Evolutionary conservation across 2,329 filamentous ascomycete genomes (phyloP).

Genomic region (Rasamsonia emersonii): DNA sequence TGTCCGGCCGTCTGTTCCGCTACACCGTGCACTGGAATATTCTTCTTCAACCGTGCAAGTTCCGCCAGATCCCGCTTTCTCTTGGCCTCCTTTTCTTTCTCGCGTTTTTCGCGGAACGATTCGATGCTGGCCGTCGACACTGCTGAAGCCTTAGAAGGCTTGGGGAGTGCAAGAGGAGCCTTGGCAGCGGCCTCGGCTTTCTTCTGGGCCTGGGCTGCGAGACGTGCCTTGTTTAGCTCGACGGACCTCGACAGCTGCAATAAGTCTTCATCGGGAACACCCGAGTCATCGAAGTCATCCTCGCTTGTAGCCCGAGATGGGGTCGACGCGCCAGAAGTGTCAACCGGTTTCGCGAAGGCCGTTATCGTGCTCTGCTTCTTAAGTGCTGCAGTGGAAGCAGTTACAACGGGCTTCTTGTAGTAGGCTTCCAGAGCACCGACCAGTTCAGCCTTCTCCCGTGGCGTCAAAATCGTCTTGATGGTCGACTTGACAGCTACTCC

Average conservation of each 20-base stretch:
- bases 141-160: constrained; percentile 17
- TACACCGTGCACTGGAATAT: constrained; percentile 41
- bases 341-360: constrained; percentile 28
- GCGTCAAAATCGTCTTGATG: constrained; percentile 69
- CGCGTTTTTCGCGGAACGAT: constrained; percentile 64
- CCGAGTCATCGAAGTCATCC: constrained; percentile 34
- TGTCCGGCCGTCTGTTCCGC: constrained; percentile 57
- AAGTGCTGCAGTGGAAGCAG: constrained; percentile 30
- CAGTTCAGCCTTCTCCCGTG: constrained; percentile 77
- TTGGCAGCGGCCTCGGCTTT: constrained; percentile 18
- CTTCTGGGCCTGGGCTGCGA: constrained; percentile 22
- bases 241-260: constrained; percentile 34
- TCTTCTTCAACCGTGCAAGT: constrained; percentile 60
- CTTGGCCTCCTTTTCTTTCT: constrained; percentile 65
- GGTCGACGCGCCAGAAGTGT: constrained; percentile 26
- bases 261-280: constrained; percentile 32
- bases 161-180: constrained; percentile 14
- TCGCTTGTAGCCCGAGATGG: constrained; percentile 20
- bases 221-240: constrained; percentile 33
- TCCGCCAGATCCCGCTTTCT: constrained; percentile 62
- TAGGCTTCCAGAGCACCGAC: constrained; percentile 51
- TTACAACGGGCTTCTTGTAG: constrained; percentile 36
- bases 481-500: constrained; percentile 45
- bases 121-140: constrained; percentile 32
- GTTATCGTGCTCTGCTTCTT: constrained; percentile 38